Evolutionary conservation across 345 rosid species (phyloP).

Genomic region (Salix viminalis): DNA sequence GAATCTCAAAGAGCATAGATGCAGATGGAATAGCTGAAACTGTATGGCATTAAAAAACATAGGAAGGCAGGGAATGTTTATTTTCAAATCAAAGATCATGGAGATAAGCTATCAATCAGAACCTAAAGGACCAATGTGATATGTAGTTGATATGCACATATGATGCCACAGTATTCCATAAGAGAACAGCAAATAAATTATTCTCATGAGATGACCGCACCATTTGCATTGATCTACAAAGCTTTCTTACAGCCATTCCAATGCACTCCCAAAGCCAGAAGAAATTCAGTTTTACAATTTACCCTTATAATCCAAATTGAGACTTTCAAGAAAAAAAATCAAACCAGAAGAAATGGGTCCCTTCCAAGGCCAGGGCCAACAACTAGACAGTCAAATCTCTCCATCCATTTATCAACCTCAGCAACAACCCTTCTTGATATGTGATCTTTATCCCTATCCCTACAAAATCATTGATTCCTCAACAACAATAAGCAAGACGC

Average conservation of each 20-base stretch:
- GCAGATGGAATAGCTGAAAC: neutral
- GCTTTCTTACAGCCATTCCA: neutral
- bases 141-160: neutral
- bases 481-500: slow-evolving; percentile 6
- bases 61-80: neutral
- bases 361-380: slow-evolving; percentile 99
- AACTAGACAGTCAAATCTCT: slow-evolving; percentile 90
- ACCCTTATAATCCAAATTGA: neutral
- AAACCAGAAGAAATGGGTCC: slow-evolving; percentile 81
- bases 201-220: neutral
- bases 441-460: slow-evolving; percentile 48
- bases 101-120: neutral
- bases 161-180: neutral
- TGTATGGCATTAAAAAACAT: neutral
- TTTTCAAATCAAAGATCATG: neutral
- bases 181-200: neutral
- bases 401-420: slow-evolving; percentile 88
- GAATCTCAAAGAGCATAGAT: neutral
- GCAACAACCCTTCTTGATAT: slow-evolving; percentile 54
- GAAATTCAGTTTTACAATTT: too few species aligned
- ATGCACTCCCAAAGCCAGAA: too few species aligned
- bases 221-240: neutral
- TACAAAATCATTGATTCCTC: slow-evolving; percentile 23
- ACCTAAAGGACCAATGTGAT: neutral
- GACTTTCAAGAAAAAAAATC: slow-evolving; percentile 8